Evolutionary conservation across 1,284 basidiomycete genomes (phyloP).

Genomic region (Austroboletus niveus): DNA sequence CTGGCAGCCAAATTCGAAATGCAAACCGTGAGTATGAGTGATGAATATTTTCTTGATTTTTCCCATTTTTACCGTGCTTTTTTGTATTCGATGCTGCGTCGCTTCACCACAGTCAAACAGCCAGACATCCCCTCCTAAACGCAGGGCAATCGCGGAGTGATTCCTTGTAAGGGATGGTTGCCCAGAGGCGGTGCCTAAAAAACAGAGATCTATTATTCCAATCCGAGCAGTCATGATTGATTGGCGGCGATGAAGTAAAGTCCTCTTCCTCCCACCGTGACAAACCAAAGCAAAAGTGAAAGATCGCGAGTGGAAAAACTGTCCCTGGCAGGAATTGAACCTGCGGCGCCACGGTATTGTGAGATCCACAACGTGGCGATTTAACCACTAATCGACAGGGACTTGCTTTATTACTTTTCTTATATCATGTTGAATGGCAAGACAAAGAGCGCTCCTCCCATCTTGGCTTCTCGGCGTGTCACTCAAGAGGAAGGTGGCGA

Average conservation of each 20-base stretch:
- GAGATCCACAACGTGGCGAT: slow-evolving; percentile 50
- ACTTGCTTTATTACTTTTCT: slow-evolving; percentile 18
- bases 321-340: slow-evolving; percentile 47
- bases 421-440: background rate
- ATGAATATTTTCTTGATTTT: slow-evolving; percentile 87
- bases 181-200: slow-evolving; percentile 77
- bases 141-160: slow-evolving; percentile 67
- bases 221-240: slow-evolving; percentile 25
- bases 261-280: too few species aligned
- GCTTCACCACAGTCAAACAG: slow-evolving; percentile 92
- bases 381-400: slow-evolving; percentile 55
- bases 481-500: too few species aligned
- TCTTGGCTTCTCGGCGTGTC: too few species aligned
- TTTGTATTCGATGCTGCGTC: slow-evolving; percentile 80
- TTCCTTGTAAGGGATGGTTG: slow-evolving; percentile 74
- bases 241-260: background rate
- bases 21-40: slow-evolving; percentile 84
- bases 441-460: too few species aligned
- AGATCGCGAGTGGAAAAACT: slow-evolving; percentile 15
- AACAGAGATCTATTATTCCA: slow-evolving; percentile 56
- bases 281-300: too few species aligned
- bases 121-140: slow-evolving; percentile 68
- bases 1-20: background rate
- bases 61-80: slow-evolving; percentile 70
- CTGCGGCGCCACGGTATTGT: slow-evolving; percentile 45